These are phyloP conservation scores for Lavandula angustifolia DNA, from an alignment of 257 asterid species.

Conservation along the genomic window DNA sequence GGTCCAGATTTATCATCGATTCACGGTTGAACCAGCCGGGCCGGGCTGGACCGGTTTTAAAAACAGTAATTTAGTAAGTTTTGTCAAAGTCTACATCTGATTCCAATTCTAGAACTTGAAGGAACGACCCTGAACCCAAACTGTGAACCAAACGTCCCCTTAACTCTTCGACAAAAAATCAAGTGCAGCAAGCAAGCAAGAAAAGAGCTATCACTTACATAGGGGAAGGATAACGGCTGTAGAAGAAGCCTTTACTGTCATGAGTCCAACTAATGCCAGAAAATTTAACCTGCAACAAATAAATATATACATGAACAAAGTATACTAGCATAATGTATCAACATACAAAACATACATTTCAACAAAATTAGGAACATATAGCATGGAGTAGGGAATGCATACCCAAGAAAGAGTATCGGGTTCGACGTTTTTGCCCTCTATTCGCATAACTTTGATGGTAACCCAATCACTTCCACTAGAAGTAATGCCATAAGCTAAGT, in stretches of 20 bases:
- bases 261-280: conserved; percentile 76
- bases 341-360: not conserved
- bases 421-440: conserved; percentile 47
- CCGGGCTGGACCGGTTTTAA: too few relatives aligned
- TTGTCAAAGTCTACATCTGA: too few relatives aligned
- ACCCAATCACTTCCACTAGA: conserved; percentile 96
- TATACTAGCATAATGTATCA: too few relatives aligned
- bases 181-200: not conserved
- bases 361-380: not conserved
- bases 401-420: conserved; percentile 87
- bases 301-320: not conserved
- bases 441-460: conserved; percentile 72
- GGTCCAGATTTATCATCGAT: too few relatives aligned
- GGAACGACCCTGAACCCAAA: too few relatives aligned
- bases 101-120: not conserved
- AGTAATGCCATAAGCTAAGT: conserved; percentile 75
- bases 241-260: conserved; percentile 88
- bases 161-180: conserved; percentile 13
- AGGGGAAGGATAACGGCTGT: conserved; percentile 89
- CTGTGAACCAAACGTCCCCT: too few relatives aligned
- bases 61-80: too few relatives aligned
- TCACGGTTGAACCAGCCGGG: too few relatives aligned
- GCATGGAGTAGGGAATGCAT: conserved; percentile 13
- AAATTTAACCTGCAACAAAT: conserved; percentile 69
- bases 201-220: conserved; percentile 45